These are phyloP conservation scores for Cantharellus cinnabarinus DNA, from an alignment of 768 basidiomycete species.

Conservation along the genomic window DNA sequence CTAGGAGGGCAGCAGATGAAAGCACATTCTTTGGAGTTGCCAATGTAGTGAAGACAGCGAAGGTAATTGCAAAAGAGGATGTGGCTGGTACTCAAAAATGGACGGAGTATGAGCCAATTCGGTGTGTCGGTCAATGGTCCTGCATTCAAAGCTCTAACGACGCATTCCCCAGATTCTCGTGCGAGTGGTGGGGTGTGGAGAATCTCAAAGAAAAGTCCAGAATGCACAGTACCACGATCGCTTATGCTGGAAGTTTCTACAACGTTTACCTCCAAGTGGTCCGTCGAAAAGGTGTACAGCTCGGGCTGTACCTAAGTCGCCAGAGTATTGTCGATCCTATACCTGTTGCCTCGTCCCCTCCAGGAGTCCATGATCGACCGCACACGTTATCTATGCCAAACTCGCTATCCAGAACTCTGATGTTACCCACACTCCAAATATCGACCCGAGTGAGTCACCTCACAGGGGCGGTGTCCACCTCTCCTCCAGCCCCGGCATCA, in stretches of 20 bases:
- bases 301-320: constrained; percentile 78
- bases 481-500: background rate
- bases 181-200: constrained; percentile 81
- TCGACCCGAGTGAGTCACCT: background rate
- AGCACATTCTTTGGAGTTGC: constrained; percentile 17
- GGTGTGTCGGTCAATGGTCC: constrained; percentile 19
- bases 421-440: background rate
- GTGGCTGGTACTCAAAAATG: constrained; percentile 9
- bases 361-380: background rate
- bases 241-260: constrained; percentile 76
- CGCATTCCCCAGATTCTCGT: constrained; percentile 26
- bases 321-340: constrained; percentile 65
- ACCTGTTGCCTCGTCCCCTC: constrained; percentile 45
- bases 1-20: constrained; percentile 10
- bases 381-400: background rate
- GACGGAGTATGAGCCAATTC: constrained; percentile 33
- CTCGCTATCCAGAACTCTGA: background rate
- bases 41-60: constrained; percentile 7
- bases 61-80: constrained; percentile 6
- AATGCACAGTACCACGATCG: constrained; percentile 66
- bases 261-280: constrained; percentile 81
- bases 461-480: background rate
- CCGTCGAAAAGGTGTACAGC: constrained; percentile 56
- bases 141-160: background rate
- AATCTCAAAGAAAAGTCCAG: constrained; percentile 66